Conservation (phyloP, 2,329 filamentous ascomycete species). For the Ceratocystis smalleyi region DNA sequence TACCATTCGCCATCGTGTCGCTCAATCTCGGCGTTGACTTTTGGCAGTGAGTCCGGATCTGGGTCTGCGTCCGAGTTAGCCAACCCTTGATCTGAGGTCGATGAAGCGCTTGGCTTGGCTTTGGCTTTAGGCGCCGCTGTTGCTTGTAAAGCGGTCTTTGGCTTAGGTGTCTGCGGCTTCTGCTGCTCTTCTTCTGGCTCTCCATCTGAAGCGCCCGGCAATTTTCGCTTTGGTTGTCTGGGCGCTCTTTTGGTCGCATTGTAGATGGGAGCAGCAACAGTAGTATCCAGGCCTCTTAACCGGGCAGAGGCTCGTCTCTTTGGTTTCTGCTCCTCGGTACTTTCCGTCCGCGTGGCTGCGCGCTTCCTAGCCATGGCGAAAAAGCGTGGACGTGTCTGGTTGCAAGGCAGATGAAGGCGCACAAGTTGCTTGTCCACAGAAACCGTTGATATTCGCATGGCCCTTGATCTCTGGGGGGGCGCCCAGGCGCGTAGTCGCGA, state of each 20-base stretch:
- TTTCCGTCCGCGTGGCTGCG: constrained; percentile 3
- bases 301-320: constrained; percentile 13
- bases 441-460: neutral
- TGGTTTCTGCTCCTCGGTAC: constrained; percentile 5
- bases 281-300: constrained; percentile 1
- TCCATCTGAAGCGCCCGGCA: neutral
- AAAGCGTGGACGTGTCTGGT: neutral
- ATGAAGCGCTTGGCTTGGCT: constrained; percentile 1
- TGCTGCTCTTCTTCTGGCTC: neutral
- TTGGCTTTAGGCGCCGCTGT: neutral
- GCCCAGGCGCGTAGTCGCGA: neutral
- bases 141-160: neutral
- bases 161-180: neutral
- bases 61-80: constrained; percentile 21
- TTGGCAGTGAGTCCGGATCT: constrained; percentile 25
- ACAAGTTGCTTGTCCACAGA: neutral
- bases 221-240: neutral
- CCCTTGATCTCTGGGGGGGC: neutral
- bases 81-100: neutral
- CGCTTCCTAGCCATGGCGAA: constrained; percentile 12
- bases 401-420: neutral
- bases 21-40: constrained; percentile 26
- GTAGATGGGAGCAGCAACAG: neutral
- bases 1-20: constrained; percentile 36
- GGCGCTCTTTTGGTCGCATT: neutral